Base-by-base conservation (phyloP, 108 stramenopile genomes). In the Cyclostephanos invisitatus region DNA sequence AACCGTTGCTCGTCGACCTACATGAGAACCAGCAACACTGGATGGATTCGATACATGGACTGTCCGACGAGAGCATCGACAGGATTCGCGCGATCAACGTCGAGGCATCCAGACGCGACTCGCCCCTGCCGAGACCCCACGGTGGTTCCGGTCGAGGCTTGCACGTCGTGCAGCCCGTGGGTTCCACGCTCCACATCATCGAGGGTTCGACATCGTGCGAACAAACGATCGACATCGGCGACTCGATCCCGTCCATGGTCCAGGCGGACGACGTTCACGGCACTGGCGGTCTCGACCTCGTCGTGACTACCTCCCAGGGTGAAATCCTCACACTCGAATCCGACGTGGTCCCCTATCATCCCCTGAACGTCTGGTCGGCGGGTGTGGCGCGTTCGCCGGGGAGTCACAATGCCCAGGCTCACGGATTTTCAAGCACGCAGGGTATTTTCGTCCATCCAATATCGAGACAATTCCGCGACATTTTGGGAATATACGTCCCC, bases 221-320 rank as follows among this genome's bases (percentile, higher is more conserved):
- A n/a, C 87, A 90, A 70, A 81, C 74, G 10, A 72, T 93, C 37
- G 77, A 81, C 37, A 79, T 90, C 37, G 91, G 91, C 20, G 88
- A 90, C 22, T 72, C 77, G 51, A 76, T 93, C 3, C 70, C 83
- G 7, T 61, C 89, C 6, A 88, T 88, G 86, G 88, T 93, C 1
- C 88, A 89, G 69, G 91, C 85, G n/a, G 91, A 93, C 63, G 91
- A 93, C 66, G 88, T 93, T 5, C 89, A 93, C 72, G 91, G 91
- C 7, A 90, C 86, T 10, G 79, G 84, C 61, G 79, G 72, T 25
- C 65, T 93, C 17, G 91, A 93, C 72, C 79, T 93, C 18, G 85
- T 93, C 29, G 80, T 90, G 15, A 81, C 91, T n/a, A 89, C 91
- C 0, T 71, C 75, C 12, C 65, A 78, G 22, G 91, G 91, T 12